Evolutionary conservation across 495 filamentous ascomycete genomes (phyloP), one percentile per base, ranked within the genome.

Genomic region (Penicillium lividum): DNA sequence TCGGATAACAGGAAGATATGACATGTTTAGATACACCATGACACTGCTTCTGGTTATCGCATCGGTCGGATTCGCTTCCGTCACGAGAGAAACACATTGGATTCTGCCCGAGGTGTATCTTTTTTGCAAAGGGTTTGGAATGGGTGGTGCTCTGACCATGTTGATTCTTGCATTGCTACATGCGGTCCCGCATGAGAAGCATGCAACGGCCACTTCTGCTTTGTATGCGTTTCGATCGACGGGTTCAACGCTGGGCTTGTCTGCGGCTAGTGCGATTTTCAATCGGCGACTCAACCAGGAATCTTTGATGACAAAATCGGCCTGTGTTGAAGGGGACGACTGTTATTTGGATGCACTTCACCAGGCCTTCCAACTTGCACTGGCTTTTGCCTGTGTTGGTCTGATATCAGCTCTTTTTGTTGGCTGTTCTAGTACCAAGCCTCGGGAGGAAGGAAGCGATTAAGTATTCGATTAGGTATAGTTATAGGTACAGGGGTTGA

Each of bases 161-260:
- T 15, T 59, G 11, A 55, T 65, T 6, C 33, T 65, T 3, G 62
- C 62, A 1, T 43, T 61, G 42, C 51, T 61, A 1, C 54, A 58
- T 53, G 48, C 47, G 0, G 62, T 65, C n/a, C 58, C 58, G 1
- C 58, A 61, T 33, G 51, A 56, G 3, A 33, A 49, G 15, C 58
- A 65, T 31, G 62, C 62, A 3, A 59, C 58, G 5, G 52, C 52
- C 34, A 61, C 58, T 10, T 65, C 58, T 45, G 62, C 62, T 0
- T 46, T 56, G 18, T 61, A 58, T 46, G 62, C 62, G 3, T 61
- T 61, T 36, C 58, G 62, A 43, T 61, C 58, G 18, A 57, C 51
- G 5, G 58, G 62, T 3, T 46, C 51, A 27, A 65, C 58, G 2
- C 27, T 65, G 18, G 58, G 58, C 9, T 36, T 65, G 2, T 58